These are phyloP conservation scores for Rhodotorula graminis DNA, from an alignment of 768 basidiomycete genomes.

Conservation along the genomic window DNA sequence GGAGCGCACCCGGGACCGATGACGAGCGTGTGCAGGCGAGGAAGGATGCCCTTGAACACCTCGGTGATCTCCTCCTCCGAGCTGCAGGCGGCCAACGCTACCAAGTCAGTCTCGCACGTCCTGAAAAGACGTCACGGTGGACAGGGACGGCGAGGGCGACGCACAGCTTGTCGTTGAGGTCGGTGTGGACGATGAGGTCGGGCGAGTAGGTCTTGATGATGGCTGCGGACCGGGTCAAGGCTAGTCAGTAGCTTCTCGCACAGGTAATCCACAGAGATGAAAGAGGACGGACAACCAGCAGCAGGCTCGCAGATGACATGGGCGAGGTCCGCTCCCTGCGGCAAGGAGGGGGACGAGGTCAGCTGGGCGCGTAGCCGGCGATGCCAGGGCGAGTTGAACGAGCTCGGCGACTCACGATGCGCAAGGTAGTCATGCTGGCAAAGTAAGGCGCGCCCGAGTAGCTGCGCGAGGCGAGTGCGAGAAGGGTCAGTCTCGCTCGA, in stretches of 20 bases:
- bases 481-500: background rate
- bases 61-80: slow-evolving; percentile 33
- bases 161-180: slow-evolving; percentile 66
- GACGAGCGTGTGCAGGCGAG: slow-evolving; percentile 83
- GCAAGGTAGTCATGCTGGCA: slow-evolving; percentile 80
- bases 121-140: background rate
- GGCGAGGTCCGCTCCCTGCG: slow-evolving; percentile 78
- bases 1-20: slow-evolving; percentile 72
- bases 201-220: slow-evolving; percentile 97
- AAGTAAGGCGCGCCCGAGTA: slow-evolving; percentile 98
- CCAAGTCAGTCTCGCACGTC: too few relatives aligned
- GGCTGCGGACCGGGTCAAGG: too few relatives aligned
- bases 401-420: slow-evolving; percentile 56
- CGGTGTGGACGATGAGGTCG: slow-evolving; percentile 94
- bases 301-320: slow-evolving; percentile 95
- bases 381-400: too few relatives aligned
- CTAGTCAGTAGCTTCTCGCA: too few relatives aligned
- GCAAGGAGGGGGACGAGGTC: background rate
- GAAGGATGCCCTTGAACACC: slow-evolving; percentile 56
- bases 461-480: slow-evolving; percentile 50
- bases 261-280: too few relatives aligned
- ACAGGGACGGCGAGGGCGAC: slow-evolving; percentile 53
- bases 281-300: slow-evolving; percentile 56
- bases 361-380: background rate
- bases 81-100: slow-evolving; percentile 47